phyloP scores from a whole-genome alignment of 306 rosid species.

The Prinsepia uniflora region DNA sequence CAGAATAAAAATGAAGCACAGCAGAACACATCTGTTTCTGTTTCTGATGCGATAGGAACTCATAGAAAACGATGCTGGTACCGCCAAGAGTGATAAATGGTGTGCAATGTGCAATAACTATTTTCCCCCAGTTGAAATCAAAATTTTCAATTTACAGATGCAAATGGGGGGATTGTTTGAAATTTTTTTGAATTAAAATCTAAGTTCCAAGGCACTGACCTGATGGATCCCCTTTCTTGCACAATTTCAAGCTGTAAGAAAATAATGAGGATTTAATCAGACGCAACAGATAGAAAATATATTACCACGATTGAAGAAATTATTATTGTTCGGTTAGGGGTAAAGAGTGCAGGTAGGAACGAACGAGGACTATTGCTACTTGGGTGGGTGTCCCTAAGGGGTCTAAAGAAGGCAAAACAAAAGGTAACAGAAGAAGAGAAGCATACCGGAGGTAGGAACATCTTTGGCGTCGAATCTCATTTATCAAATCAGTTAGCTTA shows the following conservation, averaged over 20 bases:
- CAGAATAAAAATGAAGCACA: background rate
- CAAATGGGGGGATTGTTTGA: background rate
- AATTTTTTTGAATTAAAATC: background rate
- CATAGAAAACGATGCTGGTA: too few species aligned
- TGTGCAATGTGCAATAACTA: background rate
- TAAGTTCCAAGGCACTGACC: slow-evolving; percentile 47
- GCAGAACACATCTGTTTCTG: background rate
- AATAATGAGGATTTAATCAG: background rate
- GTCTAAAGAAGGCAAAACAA: background rate
- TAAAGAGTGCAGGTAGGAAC: background rate
- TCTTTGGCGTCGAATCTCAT: slow-evolving; percentile 83
- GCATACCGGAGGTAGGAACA: slow-evolving; percentile 76
- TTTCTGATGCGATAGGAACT: background rate
- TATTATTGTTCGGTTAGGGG: too few species aligned
- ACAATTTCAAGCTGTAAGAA: slow-evolving; percentile 65
- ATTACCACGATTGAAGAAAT: background rate
- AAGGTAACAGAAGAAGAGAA: background rate
- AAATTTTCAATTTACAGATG: too few species aligned
- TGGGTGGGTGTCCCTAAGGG: background rate
- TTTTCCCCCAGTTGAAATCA: too few species aligned
- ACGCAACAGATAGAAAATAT: background rate
- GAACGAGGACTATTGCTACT: background rate
- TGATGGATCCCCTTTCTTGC: slow-evolving; percentile 84
- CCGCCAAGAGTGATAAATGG: background rate
- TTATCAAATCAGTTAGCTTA: slow-evolving; percentile 67